Percentiles rank a stretch among this genome's conserved stretches.
Evolutionary conservation across 495 filamentous ascomycete species (phyloP).

Genomic region (Xylaria telfairii): DNA sequence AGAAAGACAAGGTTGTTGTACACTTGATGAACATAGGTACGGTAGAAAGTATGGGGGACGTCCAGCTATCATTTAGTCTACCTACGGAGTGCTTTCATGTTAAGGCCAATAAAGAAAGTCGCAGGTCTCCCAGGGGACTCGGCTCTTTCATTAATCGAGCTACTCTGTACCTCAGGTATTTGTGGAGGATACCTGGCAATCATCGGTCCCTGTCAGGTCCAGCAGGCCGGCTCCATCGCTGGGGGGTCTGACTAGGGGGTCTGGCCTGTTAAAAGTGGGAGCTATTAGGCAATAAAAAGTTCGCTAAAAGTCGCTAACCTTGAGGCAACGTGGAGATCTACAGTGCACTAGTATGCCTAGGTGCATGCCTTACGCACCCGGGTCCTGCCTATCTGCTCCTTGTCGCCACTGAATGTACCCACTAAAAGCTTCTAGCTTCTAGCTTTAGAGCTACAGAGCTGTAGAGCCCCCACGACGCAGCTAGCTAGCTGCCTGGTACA

Average conservation of each 20-base stretch:
- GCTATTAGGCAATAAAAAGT: neutral
- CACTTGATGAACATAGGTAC: neutral
- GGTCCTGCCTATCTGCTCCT: neutral
- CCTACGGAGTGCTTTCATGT: too few species aligned
- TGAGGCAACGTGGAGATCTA: neutral
- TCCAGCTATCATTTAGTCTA: too few species aligned
- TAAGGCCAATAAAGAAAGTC: too few species aligned
- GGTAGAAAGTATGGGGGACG: neutral
- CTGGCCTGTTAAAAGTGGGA: neutral
- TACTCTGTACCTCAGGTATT: too few species aligned
- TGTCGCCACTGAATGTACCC: neutral
- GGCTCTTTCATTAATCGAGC: neutral
- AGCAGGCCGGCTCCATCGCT: neutral
- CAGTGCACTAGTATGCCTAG: constrained; percentile 1
- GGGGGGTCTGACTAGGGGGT: neutral
- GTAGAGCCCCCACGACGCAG: too few species aligned
- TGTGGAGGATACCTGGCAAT: neutral
- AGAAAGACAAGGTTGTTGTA: neutral
- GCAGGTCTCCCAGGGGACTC: too few species aligned
- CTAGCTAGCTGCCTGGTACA: too few species aligned
- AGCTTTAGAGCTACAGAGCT: constrained; percentile 4
- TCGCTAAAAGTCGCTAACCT: neutral
- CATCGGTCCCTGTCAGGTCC: neutral
- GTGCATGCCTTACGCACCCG: neutral
- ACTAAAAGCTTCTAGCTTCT: constrained; percentile 16